Evolutionary conservation across 2,329 filamentous ascomycete genomes (phyloP), one percentile per base, ranked within the genome.

Genomic region (Macrophomina pseudophaseolina): DNA sequence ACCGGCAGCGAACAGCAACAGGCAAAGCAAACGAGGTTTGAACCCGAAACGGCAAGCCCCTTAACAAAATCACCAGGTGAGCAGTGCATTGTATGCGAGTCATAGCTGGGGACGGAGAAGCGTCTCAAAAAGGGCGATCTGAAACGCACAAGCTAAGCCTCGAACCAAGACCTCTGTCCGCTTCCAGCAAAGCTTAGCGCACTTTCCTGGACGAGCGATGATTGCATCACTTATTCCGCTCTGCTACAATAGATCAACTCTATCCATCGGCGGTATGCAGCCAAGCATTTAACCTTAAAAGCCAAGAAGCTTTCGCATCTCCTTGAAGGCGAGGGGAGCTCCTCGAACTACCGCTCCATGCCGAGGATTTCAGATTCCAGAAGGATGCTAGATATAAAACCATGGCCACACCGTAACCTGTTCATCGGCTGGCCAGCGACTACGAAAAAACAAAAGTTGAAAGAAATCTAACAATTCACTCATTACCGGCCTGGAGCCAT

Each of bases 291-390:
- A 18, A 35, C 28, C 23, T 23, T 11, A 28, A 30, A n/a, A 5
- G 12, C 12, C 16, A 5, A 14, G 42, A 44, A 44, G 42, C 8
- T 44, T 44, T 5, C 11, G 12, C 42, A 14, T 16, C 12, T 44
- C 11, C 28, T 33, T 33, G 11, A 16, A 7, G 28, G 30, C 12
- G 28, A 8, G 30, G 23, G 23, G 23, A 23, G 1, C 23, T 23
- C 12, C 49, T 53, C 49, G 35, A 53, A 53, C 49, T 53, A 30
- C 49, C 49, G 49, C n/a, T n/a, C 28, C 30, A 53, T 53, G 49
- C 49, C 49, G 49, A 28, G 30, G 8, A 53, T 53, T 53, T n/a
- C 49, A 53, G 49, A 35, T 53, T 53, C 49, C n/a, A 33, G 12
- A 33, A 53, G 1, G 14, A 33, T 1, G 16, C 42, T 12, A 53